Evolutionary conservation across 495 filamentous ascomycete genomes (phyloP).

Genomic region (Penicillium psychrofluorescens): DNA sequence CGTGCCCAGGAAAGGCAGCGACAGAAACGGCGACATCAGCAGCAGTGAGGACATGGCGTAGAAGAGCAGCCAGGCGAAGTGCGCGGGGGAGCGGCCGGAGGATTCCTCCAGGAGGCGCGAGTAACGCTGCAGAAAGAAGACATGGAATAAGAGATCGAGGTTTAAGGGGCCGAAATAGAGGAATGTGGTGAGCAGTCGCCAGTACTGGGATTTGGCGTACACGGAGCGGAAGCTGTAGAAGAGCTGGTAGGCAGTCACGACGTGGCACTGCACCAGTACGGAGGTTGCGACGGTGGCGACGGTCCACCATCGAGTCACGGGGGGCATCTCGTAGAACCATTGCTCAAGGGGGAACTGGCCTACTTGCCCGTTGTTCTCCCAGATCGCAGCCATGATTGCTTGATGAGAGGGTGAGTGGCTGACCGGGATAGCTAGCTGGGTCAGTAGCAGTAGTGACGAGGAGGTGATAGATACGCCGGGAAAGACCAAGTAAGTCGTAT

Average conservation of each 20-base stretch:
- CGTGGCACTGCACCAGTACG: conserved; percentile 84
- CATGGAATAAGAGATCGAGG: conserved; percentile 93
- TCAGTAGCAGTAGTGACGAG: neutral
- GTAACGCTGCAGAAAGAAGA: conserved; percentile 98
- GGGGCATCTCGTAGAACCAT: conserved; percentile 98
- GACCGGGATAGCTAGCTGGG: neutral
- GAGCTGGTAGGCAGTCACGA: conserved; percentile 85
- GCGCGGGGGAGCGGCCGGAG: conserved; percentile 77
- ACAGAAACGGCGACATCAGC: conserved; percentile 68
- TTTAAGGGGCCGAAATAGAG: conserved; percentile 93
- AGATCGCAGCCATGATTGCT: conserved; percentile 33
- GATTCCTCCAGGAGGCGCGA: conserved; percentile 92
- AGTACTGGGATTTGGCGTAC: conserved; percentile 90
- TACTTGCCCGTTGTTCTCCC: conserved; percentile 45
- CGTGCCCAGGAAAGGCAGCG: conserved; percentile 85
- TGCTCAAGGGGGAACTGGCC: conserved; percentile 81
- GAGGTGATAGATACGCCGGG: neutral
- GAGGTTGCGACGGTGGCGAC: conserved; percentile 84
- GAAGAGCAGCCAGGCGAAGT: conserved; percentile 89
- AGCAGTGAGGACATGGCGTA: conserved; percentile 76
- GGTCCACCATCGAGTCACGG: conserved; percentile 94
- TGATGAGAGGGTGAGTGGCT: conserved; percentile 2
- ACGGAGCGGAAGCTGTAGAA: conserved; percentile 95
- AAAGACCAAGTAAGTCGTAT: conserved; percentile 7
- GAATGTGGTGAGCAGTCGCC: conserved; percentile 91